These are phyloP conservation scores for Wickerhamiella kurtzmanii DNA, from an alignment of 805 yeast species.

Conservation along the genomic window DNA sequence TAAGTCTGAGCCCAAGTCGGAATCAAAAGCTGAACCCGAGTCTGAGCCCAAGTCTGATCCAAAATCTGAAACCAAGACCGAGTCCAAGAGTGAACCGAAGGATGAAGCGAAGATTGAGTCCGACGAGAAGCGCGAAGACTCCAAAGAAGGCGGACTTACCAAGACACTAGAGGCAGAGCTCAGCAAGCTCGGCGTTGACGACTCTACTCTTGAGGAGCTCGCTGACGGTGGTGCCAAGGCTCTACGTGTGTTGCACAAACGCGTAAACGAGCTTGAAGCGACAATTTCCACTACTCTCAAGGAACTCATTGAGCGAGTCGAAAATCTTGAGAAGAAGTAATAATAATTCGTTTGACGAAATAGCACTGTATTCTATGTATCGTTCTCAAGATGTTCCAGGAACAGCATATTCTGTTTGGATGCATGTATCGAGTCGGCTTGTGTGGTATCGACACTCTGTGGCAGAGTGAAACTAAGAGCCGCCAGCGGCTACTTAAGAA, in stretches of 20 bases:
- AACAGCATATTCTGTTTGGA: too few species aligned
- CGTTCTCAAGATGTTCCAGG: background rate
- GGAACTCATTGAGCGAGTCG: conserved; percentile 14
- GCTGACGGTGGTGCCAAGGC: background rate
- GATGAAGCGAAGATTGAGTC: conserved; percentile 3
- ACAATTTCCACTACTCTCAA: conserved; percentile 8
- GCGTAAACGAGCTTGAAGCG: conserved; percentile 13
- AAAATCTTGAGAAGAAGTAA: conserved; percentile 12
- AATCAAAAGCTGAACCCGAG: conserved; percentile 6
- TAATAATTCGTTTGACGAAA: background rate
- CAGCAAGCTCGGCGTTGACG: conserved; percentile 3
- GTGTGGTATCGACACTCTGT: too few species aligned
- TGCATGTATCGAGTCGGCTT: too few species aligned
- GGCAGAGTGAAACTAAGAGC: too few species aligned
- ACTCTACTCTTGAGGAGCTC: conserved; percentile 2
- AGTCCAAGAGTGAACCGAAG: conserved; percentile 9
- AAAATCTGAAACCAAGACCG: conserved; percentile 4
- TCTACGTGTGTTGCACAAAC: conserved; percentile 3
- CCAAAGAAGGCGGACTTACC: background rate
- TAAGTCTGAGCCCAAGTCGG: conserved; percentile 11
- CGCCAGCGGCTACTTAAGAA: conserved; percentile 4
- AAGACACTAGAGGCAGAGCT: background rate
- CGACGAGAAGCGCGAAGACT: background rate
- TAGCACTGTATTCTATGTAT: background rate
- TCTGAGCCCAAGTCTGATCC: conserved; percentile 14